Conservation (phyloP, 208 protist species). For the Trypanosoma mega region DNA sequence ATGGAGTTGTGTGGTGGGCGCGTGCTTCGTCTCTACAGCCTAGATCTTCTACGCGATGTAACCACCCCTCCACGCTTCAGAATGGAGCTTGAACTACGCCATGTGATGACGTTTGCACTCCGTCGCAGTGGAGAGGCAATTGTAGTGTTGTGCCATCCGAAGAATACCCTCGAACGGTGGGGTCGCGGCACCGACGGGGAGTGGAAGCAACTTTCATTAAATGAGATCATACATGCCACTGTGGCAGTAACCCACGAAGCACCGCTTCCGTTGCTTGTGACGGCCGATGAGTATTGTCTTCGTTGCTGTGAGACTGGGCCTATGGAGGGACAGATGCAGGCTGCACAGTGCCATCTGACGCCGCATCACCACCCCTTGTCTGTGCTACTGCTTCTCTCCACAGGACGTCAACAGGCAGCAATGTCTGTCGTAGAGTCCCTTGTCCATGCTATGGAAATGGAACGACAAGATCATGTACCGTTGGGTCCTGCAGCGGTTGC, state of each 20-base stretch:
- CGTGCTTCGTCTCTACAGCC: constrained; percentile 59
- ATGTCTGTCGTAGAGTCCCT: background rate
- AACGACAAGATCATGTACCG: too few species aligned
- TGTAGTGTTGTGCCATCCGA: constrained; percentile 25
- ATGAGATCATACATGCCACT: background rate
- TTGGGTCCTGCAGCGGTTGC: constrained; percentile 8
- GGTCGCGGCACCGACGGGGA: constrained; percentile 4
- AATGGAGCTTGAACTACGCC: constrained; percentile 45
- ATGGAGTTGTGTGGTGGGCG: background rate
- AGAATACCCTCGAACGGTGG: constrained; percentile 20
- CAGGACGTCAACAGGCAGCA: background rate
- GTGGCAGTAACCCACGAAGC: too few species aligned
- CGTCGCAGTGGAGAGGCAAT: constrained; percentile 53
- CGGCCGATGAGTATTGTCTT: too few species aligned
- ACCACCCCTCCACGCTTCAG: constrained; percentile 26
- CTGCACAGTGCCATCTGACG: too few species aligned
- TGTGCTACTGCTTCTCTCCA: background rate
- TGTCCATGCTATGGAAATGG: background rate
- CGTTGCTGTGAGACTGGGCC: too few species aligned
- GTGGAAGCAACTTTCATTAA: constrained; percentile 1
- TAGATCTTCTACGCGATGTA: constrained; percentile 47
- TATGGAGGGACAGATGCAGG: too few species aligned
- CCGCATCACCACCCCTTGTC: background rate
- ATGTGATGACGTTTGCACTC: constrained; percentile 54
- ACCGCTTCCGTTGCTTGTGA: too few species aligned